Evolutionary conservation across 1,284 basidiomycete species (phyloP).

Genomic region (Ganoderma multipileum): DNA sequence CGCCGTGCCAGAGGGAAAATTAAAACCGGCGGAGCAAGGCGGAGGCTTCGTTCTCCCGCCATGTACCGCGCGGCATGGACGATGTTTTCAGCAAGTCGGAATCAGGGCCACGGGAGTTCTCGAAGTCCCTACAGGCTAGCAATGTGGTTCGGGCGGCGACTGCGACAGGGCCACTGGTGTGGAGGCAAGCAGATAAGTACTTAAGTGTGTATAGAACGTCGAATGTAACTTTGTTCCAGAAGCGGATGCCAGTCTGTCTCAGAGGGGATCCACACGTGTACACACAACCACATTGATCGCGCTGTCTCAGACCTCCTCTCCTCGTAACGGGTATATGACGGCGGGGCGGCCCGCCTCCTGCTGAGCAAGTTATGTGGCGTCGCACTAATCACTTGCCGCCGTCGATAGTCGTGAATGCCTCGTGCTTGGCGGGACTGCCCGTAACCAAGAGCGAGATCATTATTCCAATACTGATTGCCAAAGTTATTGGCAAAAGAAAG

Average conservation of each 20-base stretch:
- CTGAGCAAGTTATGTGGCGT: neutral
- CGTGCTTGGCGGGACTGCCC: neutral
- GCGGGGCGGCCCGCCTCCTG: neutral
- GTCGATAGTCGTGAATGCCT: neutral
- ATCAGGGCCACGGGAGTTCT: neutral
- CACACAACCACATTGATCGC: constrained; percentile 3
- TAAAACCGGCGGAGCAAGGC: neutral
- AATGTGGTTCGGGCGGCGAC: neutral
- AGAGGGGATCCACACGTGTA: constrained; percentile 1
- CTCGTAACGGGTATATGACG: neutral
- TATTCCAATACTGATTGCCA: too few relatives aligned
- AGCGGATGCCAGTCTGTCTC: neutral
- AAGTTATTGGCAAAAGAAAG: neutral
- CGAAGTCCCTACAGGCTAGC: neutral
- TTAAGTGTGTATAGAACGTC: neutral
- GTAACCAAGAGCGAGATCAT: neutral
- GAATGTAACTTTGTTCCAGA: neutral
- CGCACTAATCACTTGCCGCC: neutral
- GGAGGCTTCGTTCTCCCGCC: neutral
- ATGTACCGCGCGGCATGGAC: neutral
- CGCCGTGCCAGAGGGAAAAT: neutral
- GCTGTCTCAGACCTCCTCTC: neutral
- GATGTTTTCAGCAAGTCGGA: neutral
- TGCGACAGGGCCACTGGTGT: neutral
- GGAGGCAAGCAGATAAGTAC: neutral